Evolutionary conservation across 129 eudicot species (phyloP).

Genomic region (Cynara cardunculus): DNA sequence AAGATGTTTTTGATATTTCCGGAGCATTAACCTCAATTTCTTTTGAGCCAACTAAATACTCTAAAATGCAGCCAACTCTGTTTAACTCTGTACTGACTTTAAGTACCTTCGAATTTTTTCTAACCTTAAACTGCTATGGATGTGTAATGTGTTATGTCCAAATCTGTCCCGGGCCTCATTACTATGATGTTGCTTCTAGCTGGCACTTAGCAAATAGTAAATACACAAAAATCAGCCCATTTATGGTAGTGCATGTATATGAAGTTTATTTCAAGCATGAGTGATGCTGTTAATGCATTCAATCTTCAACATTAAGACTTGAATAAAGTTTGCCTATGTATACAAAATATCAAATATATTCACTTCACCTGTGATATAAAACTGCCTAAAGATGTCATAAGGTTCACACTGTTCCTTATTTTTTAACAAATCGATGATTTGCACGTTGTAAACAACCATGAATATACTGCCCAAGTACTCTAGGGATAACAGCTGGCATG

Average conservation of each 20-base stretch:
- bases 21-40: neutral
- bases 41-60: neutral
- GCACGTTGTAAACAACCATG: neutral
- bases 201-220: neutral
- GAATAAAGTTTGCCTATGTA: neutral
- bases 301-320: neutral
- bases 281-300: neutral
- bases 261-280: neutral
- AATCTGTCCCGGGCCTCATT: neutral
- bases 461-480: neutral
- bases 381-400: neutral
- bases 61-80: neutral
- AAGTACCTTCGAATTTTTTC: neutral
- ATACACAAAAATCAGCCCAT: neutral
- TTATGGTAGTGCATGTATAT: neutral
- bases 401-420: neutral
- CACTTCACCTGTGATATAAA: neutral
- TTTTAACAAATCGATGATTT: neutral
- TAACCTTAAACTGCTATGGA: neutral
- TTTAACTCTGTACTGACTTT: neutral
- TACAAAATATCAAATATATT: neutral
- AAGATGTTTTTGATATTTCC: neutral
- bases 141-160: neutral
- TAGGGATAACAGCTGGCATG: slow-evolving; percentile 13
- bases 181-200: neutral